Base-by-base conservation (phyloP, 352 stramenopile genomes). In the Globisporangium solare region DNA sequence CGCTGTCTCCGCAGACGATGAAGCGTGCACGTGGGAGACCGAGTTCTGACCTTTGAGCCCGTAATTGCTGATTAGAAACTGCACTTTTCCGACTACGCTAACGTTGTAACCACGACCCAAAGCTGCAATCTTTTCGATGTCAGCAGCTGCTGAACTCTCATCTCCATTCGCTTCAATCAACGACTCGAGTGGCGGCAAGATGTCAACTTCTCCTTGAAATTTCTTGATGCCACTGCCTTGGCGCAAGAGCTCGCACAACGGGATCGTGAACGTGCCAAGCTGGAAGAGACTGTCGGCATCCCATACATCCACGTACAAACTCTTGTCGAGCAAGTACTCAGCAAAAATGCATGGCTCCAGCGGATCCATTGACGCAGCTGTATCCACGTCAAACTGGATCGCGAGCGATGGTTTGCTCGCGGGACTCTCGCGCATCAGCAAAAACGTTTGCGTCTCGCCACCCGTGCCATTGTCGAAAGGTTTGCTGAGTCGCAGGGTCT, bases 291-390 rank as follows among this genome's bases (percentile, higher is more conserved):
- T 95, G 21, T 98, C 88, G 2, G 83, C 92, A 51, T 98, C 92
- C 92, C 92, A 98, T 2, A 98, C 84, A 47, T 98, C 90, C 18
- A 98, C 83, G 47, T 92, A 88, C 20, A 98, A 60, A 11, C 70
- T 76, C 47, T 90, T 93, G 20, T 70, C 68, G 21, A 91, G 69
- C 40, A 98, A 67, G 58, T 98, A 98, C 45, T 81, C 70, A 2
- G 85, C 76, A 68, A 98, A 98, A 2, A 68, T 54, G 1, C 67
- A 63, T 8, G 85, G 73, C 64, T 97, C 94, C 10, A 85, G 57
- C 6, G 76, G 75, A 60, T 86, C 78, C 27, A 63, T 62, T 6
- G 69, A 71, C 0, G 60, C 42, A 8, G 79, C 89, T 4, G 82
- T 92, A 55, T 94, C 79, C 6, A 94, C 73, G 32, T 88, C 73